A percentile compares a stretch with the other conserved stretches of the same genome.
These are phyloP conservation scores for Nemania sp. DNA, from an alignment of 2,329 filamentous ascomycete genomes.

Conservation along the genomic window DNA sequence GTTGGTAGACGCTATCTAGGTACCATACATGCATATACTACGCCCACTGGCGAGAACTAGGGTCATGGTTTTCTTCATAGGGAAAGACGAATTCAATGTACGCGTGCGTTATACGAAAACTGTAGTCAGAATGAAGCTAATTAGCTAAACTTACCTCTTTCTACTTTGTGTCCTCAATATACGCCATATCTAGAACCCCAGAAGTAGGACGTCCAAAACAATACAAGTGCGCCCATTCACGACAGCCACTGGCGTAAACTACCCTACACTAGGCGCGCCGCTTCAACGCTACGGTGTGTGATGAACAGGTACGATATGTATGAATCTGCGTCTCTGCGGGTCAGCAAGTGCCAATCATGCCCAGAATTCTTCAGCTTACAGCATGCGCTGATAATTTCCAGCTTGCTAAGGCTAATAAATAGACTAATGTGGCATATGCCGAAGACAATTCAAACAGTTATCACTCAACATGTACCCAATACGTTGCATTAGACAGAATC, in stretches of 20 bases:
- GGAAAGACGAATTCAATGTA: neutral
- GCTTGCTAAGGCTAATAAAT: neutral
- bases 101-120: neutral
- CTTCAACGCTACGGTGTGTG: constrained; percentile 24
- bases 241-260: neutral
- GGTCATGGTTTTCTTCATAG: neutral
- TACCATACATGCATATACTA: constrained; percentile 1
- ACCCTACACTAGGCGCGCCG: constrained; percentile 3
- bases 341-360: constrained; percentile 14
- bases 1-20: constrained; percentile 2
- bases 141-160: constrained; percentile 13
- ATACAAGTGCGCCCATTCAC: neutral
- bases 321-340: constrained; percentile 17
- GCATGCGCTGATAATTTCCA: constrained; percentile 3
- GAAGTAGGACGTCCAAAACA: neutral
- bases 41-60: constrained; percentile 1
- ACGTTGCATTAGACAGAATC: constrained; percentile 2
- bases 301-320: constrained; percentile 14
- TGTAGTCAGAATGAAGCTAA: constrained; percentile 13
- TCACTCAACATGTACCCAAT: neutral
- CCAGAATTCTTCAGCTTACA: constrained; percentile 15
- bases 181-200: neutral
- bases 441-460: constrained; percentile 6
- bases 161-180: neutral
- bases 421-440: constrained; percentile 2